Evolutionary conservation across 441 rosid genomes (phyloP).

Genomic region (Erodium trifolium): DNA sequence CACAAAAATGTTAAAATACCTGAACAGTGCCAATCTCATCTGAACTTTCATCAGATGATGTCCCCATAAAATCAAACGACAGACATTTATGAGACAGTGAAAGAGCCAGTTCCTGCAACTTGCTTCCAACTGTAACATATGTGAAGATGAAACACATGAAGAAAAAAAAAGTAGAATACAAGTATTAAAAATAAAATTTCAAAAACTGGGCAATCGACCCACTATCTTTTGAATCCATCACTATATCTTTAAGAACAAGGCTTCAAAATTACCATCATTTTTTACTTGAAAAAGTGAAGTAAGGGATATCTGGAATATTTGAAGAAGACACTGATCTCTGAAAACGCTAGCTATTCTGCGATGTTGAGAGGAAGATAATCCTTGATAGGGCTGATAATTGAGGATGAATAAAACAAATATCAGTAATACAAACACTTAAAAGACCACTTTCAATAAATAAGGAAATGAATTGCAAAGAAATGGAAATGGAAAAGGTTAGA

Average conservation of each 20-base stretch:
- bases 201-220: not conserved
- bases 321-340: constrained; percentile 90
- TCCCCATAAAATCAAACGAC: constrained; percentile 31
- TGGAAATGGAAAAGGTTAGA: not conserved
- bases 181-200: not conserved
- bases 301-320: constrained; percentile 87
- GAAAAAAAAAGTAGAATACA: not conserved
- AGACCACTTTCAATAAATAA: not conserved
- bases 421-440: constrained; percentile 13
- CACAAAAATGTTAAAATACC: constrained; percentile 17
- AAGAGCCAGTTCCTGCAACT: constrained; percentile 26
- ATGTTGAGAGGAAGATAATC: constrained; percentile 81
- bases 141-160: not conserved
- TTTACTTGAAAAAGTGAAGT: constrained; percentile 79
- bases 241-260: constrained; percentile 1
- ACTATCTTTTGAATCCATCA: not conserved
- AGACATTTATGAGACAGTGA: constrained; percentile 27
- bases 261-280: constrained; percentile 62
- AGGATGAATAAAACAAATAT: constrained; percentile 19
- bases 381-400: constrained; percentile 57
- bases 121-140: constrained; percentile 16
- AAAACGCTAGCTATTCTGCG: constrained; percentile 89
- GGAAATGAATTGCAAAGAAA: not conserved
- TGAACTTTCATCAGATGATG: constrained; percentile 25
- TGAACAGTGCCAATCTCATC: constrained; percentile 29